Percentiles rank a stretch among this genome's conserved stretches.
Conservation (phyloP, 148 eudicot genomes). For the Vaccinium darrowii region DNA sequence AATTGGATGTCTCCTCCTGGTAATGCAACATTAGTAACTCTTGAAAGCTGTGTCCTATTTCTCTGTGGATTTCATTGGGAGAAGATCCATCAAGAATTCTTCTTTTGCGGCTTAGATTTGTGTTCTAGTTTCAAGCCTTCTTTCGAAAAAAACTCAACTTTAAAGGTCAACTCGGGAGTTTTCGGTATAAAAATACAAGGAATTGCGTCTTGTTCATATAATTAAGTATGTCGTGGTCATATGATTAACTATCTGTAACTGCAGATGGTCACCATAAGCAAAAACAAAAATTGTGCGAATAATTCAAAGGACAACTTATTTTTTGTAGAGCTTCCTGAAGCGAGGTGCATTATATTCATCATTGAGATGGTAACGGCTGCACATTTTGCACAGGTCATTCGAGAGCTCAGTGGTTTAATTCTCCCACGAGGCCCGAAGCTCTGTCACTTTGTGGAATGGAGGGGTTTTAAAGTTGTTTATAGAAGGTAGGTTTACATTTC, state of each 20-base stretch:
- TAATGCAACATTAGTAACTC: neutral
- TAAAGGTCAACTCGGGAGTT: too few relatives aligned
- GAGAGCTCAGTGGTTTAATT: slow-evolving; percentile 86
- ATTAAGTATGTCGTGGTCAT: too few relatives aligned
- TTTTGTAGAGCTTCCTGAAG: neutral
- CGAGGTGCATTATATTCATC: neutral
- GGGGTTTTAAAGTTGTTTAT: slow-evolving; percentile 89
- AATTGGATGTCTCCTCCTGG: neutral
- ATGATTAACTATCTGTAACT: too few relatives aligned
- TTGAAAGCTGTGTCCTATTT: too few relatives aligned
- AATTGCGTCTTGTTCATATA: too few relatives aligned
- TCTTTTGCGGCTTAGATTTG: neutral
- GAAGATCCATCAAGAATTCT: neutral
- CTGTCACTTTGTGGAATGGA: slow-evolving; percentile 95
- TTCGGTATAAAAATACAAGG: too few relatives aligned
- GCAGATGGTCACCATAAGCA: neutral
- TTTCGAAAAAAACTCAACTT: too few relatives aligned
- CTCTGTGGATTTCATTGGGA: neutral
- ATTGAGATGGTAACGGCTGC: neutral
- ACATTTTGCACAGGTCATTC: slow-evolving; percentile 54
- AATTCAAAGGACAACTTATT: too few relatives aligned
- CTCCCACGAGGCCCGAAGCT: slow-evolving; percentile 84
- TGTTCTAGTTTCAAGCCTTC: too few relatives aligned
- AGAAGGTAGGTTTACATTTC: slow-evolving; percentile 47
- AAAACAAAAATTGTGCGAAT: neutral